Evolutionary conservation across 805 yeast genomes (phyloP), one percentile per base, ranked within the genome.

Genomic region (Pichia exigua): DNA sequence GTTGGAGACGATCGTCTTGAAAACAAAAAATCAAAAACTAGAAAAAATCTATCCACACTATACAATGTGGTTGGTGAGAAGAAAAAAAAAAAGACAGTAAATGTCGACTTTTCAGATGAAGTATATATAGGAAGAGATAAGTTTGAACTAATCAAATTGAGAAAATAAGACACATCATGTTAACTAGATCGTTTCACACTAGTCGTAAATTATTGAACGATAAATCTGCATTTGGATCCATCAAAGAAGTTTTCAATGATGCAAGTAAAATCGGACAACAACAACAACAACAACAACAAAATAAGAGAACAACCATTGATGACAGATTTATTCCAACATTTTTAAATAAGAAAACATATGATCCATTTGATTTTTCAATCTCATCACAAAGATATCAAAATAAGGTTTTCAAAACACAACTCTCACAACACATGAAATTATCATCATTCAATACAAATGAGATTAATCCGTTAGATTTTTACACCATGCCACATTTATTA

Each of bases 341-440:
- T 53, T 66, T 75, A 38, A 75, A 71, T 61, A 74, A 67, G 46
- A 69, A 76, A 5, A 77, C 80, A 0, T 89, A 89, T 63, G 92
- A 86, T 59, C 94, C 96, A 48, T 84, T 83, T 67, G 95, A 87
- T 65, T 87, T 88, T 59, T 78, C 87, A 30, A 66, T 80, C 61
- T 79, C 83, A 45, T 79, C 77, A 58, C 60, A 79, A 40, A 72
- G 75, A 54, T 76, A 80, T 58, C 82, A 79, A 45, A 72, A 65
- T 56, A 75, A 72, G 56, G 50, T 60, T 12, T 20, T 39, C 18
- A 52, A 47, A 22, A 41, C 53, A 12, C 52, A 50, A 28, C 52
- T 47, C 15, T 57, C 40, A 52, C 64, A 53, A 61, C 61, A 38
- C 28, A 58, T 58, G 57, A 52, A 49, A 70, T 70, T 53, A 2